Percentiles rank a stretch among this genome's conserved stretches.
Evolutionary conservation across 2,329 filamentous ascomycete species (phyloP).

Genomic region (Colletotrichum incanum): DNA sequence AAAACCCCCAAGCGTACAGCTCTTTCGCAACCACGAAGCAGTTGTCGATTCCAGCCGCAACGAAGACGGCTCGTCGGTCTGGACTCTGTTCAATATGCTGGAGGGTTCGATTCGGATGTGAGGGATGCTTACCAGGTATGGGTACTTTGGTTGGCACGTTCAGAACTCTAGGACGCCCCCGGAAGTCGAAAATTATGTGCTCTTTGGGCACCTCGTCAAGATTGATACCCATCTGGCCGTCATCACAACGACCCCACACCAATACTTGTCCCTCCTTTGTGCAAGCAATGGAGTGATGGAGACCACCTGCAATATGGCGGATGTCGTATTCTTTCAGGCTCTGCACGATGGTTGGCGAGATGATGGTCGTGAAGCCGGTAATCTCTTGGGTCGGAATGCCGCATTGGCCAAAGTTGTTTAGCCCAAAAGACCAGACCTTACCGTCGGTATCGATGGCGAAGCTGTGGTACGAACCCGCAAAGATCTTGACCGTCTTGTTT

Average conservation of each 20-base stretch:
- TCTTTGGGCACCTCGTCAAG: constrained; percentile 65
- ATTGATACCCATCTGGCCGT: constrained; percentile 69
- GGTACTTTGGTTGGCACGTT: constrained; percentile 53
- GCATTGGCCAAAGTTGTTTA: constrained; percentile 81
- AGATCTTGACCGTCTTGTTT: constrained; percentile 55
- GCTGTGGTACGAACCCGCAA: constrained; percentile 77
- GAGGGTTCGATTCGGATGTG: fast-evolving
- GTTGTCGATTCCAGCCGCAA: constrained; percentile 49
- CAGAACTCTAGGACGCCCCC: constrained; percentile 76
- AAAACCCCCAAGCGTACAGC: constrained; percentile 33
- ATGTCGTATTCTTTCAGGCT: constrained; percentile 69
- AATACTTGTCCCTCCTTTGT: constrained; percentile 60
- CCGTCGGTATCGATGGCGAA: constrained; percentile 77
- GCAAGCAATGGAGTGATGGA: constrained; percentile 73
- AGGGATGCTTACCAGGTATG: constrained; percentile 46
- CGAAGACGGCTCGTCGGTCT: constrained; percentile 50
- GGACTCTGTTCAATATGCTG: neutral
- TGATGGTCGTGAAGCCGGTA: constrained; percentile 56
- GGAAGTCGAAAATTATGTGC: constrained; percentile 74
- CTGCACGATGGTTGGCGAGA: constrained; percentile 69
- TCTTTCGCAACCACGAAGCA: constrained; percentile 25
- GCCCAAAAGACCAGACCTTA: constrained; percentile 78
- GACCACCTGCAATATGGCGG: constrained; percentile 73
- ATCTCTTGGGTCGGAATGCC: constrained; percentile 61
- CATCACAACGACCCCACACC: constrained; percentile 66